Evolutionary conservation across 352 stramenopile species (phyloP), one percentile per base, ranked within the genome.

Genomic region (Nothophytophthora sp.): DNA sequence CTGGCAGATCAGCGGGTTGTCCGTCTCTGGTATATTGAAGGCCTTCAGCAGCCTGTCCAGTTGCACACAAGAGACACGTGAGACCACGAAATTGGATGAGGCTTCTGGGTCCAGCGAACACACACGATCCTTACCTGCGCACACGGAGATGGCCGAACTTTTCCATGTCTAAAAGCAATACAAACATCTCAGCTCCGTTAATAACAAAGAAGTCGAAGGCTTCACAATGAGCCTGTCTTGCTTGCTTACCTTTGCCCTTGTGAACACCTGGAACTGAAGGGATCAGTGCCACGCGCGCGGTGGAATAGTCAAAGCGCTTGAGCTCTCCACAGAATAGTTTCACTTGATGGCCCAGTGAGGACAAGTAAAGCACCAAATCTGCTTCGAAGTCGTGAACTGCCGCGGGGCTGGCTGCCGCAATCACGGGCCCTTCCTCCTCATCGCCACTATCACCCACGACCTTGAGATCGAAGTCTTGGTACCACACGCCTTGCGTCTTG

Each of bases 401-500:
- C 2, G 12, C 19, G 16, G 16, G 24, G 12, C 22, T 45, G 13
- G 6, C 9, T 10, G 4, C 12, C 10, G 12, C 33, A 28, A 19
- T 15, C 20, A 23, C 18, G 18, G 56, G 11, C 27, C 49, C 30
- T 30, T 54, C 37, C 9, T 74, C 62, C 23, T 70, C 61, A 1
- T 70, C 43, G 1, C 59, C 57, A 46, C 50, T 65, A 13, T 74
- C 70, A 30, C 39, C 43, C 29, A 81, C 45, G n/a, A 72, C 52
- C 34, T 85, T 86, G 0, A 92, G 63, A 0, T 63, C 69, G 58
- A 96, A 96, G 39, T 95, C 84, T 50, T 96, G 82, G 10, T 65
- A 80, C 81, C 82, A 96, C 5, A 96, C 60, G 6, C 78, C 86
- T 47, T 96, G 82, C 4, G 81, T 95, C 66, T 96, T 96, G 41